These are phyloP conservation scores for Serendipita sp. DNA, from an alignment of 768 basidiomycete species.

Conservation along the genomic window DNA sequence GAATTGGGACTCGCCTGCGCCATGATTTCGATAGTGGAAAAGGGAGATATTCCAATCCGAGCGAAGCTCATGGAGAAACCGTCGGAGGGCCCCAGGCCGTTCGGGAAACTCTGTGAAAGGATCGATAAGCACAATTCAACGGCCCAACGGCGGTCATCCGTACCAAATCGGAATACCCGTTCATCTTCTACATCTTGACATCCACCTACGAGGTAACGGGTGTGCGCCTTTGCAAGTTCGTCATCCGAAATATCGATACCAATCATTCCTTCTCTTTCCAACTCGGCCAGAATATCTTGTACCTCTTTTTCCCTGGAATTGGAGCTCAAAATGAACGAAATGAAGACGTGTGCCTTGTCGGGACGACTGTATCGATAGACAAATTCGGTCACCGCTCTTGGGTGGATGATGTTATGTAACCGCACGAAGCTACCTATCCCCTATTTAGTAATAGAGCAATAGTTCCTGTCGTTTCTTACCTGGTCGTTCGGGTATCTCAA, in stretches of 20 bases:
- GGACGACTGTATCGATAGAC: slow-evolving; percentile 75
- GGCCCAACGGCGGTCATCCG: not conserved
- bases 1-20: slow-evolving; percentile 49
- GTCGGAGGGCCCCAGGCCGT: slow-evolving; percentile 75
- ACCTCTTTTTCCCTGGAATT: slow-evolving; percentile 43
- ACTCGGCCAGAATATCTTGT: slow-evolving; percentile 38
- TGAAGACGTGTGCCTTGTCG: slow-evolving; percentile 65
- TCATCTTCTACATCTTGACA: slow-evolving; percentile 62
- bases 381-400: slow-evolving; percentile 89
- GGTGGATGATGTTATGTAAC: slow-evolving; percentile 75
- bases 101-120: slow-evolving; percentile 74
- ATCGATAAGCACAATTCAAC: not conserved
- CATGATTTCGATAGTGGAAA: slow-evolving; percentile 97
- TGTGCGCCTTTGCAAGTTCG: slow-evolving; percentile 89
- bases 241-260: slow-evolving; percentile 85
- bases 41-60: slow-evolving; percentile 86
- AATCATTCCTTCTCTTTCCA: slow-evolving; percentile 58
- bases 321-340: slow-evolving; percentile 71
- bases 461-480: slow-evolving; percentile 47
- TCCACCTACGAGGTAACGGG: slow-evolving; percentile 89
- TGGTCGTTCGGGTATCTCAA: slow-evolving; percentile 84
- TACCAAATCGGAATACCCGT: slow-evolving; percentile 84
- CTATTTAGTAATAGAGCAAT: slow-evolving; percentile 5
- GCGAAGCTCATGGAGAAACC: slow-evolving; percentile 72
- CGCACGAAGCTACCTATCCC: slow-evolving; percentile 52